A percentile compares a stretch with the other conserved stretches of the same genome.
Evolutionary conservation across 371 early-diverging fungal species (phyloP).

Genomic region (Basidiobolus meristosporus): DNA sequence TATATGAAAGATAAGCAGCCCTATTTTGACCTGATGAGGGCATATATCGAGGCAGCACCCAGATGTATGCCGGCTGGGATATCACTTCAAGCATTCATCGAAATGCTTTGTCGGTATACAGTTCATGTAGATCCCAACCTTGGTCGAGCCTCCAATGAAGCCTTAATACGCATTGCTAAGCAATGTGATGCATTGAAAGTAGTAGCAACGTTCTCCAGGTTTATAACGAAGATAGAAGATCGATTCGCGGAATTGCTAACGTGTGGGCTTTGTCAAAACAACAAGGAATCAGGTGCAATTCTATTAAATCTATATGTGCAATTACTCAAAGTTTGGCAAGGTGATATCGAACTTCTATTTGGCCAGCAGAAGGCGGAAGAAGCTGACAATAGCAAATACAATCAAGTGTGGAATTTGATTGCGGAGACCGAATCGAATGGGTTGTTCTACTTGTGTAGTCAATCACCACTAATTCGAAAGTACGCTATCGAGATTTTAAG

Average conservation of each 20-base stretch:
- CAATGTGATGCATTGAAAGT: slow-evolving; percentile 40
- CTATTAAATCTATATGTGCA: slow-evolving; percentile 15
- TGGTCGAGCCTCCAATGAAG: slow-evolving; percentile 37
- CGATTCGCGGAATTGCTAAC: slow-evolving; percentile 25
- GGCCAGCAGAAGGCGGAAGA: too few species aligned
- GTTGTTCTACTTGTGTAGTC: slow-evolving; percentile 46
- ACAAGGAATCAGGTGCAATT: slow-evolving; percentile 7
- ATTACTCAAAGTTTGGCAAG: slow-evolving; percentile 21
- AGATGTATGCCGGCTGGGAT: slow-evolving; percentile 48
- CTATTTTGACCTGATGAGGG: slow-evolving; percentile 39
- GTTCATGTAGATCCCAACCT: slow-evolving; percentile 70
- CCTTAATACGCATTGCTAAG: slow-evolving; percentile 39
- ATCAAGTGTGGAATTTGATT: slow-evolving; percentile 24
- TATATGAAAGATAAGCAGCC: slow-evolving; percentile 44
- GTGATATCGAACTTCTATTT: slow-evolving; percentile 9
- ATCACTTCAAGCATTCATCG: slow-evolving; percentile 35
- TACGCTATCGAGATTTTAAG: slow-evolving; percentile 33
- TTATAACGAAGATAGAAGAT: slow-evolving; percentile 35
- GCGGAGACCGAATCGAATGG: slow-evolving; percentile 58
- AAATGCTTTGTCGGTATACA: slow-evolving; percentile 54
- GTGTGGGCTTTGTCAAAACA: slow-evolving; percentile 4
- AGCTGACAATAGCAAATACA: too few species aligned
- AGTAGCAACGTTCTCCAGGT: slow-evolving; percentile 26
- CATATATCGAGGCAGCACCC: slow-evolving; percentile 52
- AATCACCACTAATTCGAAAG: slow-evolving; percentile 28